Base-by-base conservation (phyloP, 2,329 filamentous ascomycete genomes). In the Chaetomiaceae sp. region DNA sequence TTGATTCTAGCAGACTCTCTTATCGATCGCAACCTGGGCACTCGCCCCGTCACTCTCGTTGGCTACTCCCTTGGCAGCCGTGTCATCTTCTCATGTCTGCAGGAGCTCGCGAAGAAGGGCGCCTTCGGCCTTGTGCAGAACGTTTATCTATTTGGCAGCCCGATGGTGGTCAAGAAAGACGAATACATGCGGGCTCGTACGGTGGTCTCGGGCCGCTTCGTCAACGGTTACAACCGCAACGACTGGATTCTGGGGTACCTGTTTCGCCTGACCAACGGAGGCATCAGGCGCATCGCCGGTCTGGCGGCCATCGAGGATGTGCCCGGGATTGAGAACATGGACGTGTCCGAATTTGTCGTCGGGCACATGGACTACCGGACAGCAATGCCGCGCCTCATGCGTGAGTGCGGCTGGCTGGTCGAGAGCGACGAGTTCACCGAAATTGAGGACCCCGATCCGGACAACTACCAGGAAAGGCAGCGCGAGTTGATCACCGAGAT, bases 191-290 rank as follows among this genome's bases (percentile, higher is more conserved):
- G 79, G 57, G 86, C 84, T 9, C 81, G 85, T 45, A 84, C 84
- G n/a, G 83, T 95, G 3, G 86, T 97, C 3, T 78, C 87, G 7
- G 93, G 93, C n/a, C 80, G 90, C 34, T 95, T 97, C 56, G 81
- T 98, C 54, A 98, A 95, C 60, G 93, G 88, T 14, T 98, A 90
- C 68, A 87, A 93, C 56, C 85, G 78, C 38, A 96, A 93, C 62
- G 93, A 98, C 68, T 98, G 93, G 93, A 97, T 98, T 59, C 68
- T 98, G 40, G 89, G 84, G 50, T 98, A 98, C 62, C 79, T 98
- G 1, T 98, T 98, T 75, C 86, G 93, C 12, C 79, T 95, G 34
- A 98, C 93, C 3, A 86, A 84, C 56, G 93, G 93, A 55, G 93
- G 93, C 35, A 91, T 97, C 59, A 85, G 89, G 65, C 81, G 84